Evolutionary conservation across 1,284 basidiomycete genomes (phyloP).

Genomic region (Ustilago trichophora): DNA sequence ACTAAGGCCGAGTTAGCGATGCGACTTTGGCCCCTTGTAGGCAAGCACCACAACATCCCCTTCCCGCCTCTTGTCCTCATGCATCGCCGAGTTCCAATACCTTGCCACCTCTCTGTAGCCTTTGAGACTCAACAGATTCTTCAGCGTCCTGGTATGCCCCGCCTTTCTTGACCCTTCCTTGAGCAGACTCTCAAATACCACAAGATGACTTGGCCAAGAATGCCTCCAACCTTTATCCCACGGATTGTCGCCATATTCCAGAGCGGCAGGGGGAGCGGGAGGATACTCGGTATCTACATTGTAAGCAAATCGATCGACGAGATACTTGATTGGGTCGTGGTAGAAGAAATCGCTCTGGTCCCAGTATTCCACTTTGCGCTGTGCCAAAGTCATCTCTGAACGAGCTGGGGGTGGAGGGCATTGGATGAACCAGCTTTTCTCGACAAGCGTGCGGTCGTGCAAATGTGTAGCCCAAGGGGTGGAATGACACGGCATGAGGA

Average conservation of each 20-base stretch:
- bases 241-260: neutral
- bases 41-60: conserved; percentile 81
- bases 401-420: conserved; percentile 41
- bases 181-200: conserved; percentile 80
- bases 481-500: conserved; percentile 98
- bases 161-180: conserved; percentile 41
- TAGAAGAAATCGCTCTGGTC: conserved; percentile 90
- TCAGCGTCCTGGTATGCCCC: conserved; percentile 67
- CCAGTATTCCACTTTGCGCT: conserved; percentile 70
- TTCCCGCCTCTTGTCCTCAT: conserved; percentile 78
- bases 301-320: conserved; percentile 74
- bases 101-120: conserved; percentile 78
- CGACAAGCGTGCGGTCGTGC: conserved; percentile 69
- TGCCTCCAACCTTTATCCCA: conserved; percentile 71
- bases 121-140: conserved; percentile 69
- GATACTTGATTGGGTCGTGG: conserved; percentile 75
- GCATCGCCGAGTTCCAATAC: conserved; percentile 76
- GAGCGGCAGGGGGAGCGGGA: conserved; percentile 22
- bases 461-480: conserved; percentile 92
- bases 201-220: conserved; percentile 81
- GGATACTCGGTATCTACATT: conserved; percentile 76
- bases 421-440: conserved; percentile 53
- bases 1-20: no score
- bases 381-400: conserved; percentile 5
- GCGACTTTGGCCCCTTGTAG: conserved; percentile 39